Base-by-base conservation (phyloP, 108 stramenopile species). In the Thalassiosira profunda region DNA sequence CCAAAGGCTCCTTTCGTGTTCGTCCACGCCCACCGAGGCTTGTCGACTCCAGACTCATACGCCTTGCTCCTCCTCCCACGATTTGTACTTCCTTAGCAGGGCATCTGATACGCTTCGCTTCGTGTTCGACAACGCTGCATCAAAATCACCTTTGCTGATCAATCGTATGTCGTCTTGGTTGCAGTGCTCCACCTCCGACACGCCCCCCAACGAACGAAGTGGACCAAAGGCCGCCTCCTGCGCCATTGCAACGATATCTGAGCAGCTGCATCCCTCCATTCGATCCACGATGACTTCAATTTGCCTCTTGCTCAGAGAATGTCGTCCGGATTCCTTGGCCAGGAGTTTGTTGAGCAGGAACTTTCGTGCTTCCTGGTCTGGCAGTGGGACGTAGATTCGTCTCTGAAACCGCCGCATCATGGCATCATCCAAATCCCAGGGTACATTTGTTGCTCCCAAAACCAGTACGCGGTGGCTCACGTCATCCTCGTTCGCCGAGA, bases 371-470 rank as follows among this genome's bases (percentile, higher is more conserved):
- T 80, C 92, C 4, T 52, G 54, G 44, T 85, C 93, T 0, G 98
- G 98, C 33, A 98, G 81, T 0, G 95, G 93, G 34, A 98, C 91
- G 58, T 94, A 95, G 34, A 98, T 91, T 6, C 97, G 85, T 67
- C 93, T 84, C 45, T 97, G 96, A 56, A 98, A 89, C 0, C 98
- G 94, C 43, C 95, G 36, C 58, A 89, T 30, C 1, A 91, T 80
- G 1, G 96, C 97, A 23, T 95, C 87, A 73, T 97, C 97, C 17
- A 98, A 63, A 63, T 95, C 94, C 97, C 96, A 98, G 6, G 97
- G 96, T 58, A 84, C 93, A 70, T 97, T 97, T 6, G 97, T 96
- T 12, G 94, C 94, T 15, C 93, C 98, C 41, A 98, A 74, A 6
- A 98, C 90, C 20, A 98, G 82, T 21, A 97, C 85, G 12, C 81